Conservation (phyloP, 306 rosid species). For the Vigna angularis region DNA sequence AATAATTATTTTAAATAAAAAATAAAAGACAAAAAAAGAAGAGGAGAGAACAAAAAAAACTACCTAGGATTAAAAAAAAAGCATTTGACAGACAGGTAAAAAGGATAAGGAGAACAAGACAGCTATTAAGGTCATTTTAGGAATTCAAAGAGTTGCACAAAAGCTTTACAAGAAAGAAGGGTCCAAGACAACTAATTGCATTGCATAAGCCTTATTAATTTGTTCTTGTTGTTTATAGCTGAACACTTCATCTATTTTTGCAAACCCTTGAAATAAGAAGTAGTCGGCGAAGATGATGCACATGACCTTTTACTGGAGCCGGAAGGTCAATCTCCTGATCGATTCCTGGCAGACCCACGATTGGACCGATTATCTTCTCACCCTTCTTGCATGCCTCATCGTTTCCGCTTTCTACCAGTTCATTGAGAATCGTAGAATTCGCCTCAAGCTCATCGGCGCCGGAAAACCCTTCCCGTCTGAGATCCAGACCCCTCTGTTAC, state of each 20-base stretch:
- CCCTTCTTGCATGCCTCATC: slow-evolving; percentile 71
- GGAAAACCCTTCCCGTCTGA: slow-evolving; percentile 39
- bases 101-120: not conserved
- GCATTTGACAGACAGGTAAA: too few species aligned
- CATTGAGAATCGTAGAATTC: slow-evolving; percentile 75
- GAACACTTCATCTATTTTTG: not conserved
- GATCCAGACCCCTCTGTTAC: slow-evolving; percentile 69
- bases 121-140: not conserved
- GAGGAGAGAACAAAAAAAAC: too few species aligned
- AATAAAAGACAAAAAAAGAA: too few species aligned
- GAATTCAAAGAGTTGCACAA: not conserved
- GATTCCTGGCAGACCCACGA: slow-evolving; percentile 80
- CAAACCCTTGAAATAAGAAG: not conserved
- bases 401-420: slow-evolving; percentile 79
- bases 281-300: slow-evolving; percentile 80
- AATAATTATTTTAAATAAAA: too few species aligned
- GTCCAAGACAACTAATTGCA: too few species aligned
- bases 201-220: too few species aligned
- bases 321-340: slow-evolving; percentile 66
- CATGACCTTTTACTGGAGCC: slow-evolving; percentile 98
- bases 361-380: slow-evolving; percentile 66
- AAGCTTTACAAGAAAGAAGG: not conserved
- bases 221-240: not conserved
- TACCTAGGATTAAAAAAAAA: too few species aligned
- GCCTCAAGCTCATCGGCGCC: slow-evolving; percentile 55